These are phyloP conservation scores for Penicillium coprophilum DNA, from an alignment of 495 filamentous ascomycete species.

Conservation along the genomic window DNA sequence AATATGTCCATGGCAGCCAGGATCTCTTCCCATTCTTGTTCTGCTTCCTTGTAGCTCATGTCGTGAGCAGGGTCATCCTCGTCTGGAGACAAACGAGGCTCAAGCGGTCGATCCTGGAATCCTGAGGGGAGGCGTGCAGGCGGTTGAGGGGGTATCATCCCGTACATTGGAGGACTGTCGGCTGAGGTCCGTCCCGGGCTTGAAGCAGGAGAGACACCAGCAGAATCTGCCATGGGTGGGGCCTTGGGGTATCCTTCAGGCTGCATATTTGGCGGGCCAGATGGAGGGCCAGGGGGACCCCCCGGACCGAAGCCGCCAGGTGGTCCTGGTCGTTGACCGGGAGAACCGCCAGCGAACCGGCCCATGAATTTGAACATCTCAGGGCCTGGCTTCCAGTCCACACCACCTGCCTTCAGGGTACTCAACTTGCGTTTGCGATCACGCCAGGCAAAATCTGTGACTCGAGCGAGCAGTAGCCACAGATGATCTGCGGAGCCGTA, in stretches of 20 bases:
- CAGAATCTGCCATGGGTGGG: slow-evolving; percentile 8
- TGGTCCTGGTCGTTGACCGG: slow-evolving; percentile 14
- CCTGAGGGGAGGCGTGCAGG: slow-evolving; percentile 42
- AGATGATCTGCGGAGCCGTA: slow-evolving; percentile 87
- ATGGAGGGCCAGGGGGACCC: slow-evolving; percentile 16
- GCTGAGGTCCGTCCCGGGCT: slow-evolving; percentile 6
- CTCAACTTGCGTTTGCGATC: slow-evolving; percentile 78
- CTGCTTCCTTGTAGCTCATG: slow-evolving; percentile 63
- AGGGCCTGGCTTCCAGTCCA: slow-evolving; percentile 57
- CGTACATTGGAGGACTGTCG: slow-evolving; percentile 48
- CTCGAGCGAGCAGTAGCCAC: slow-evolving; percentile 74
- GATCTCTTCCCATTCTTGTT: slow-evolving; percentile 79
- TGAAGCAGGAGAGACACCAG: slow-evolving; percentile 14
- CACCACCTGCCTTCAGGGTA: slow-evolving; percentile 45
- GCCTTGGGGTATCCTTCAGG: slow-evolving; percentile 11
- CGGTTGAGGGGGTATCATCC: slow-evolving; percentile 49
- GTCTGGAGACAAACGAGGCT: slow-evolving; percentile 18
- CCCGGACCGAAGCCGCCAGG: slow-evolving; percentile 1
- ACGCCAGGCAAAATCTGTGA: slow-evolving; percentile 76
- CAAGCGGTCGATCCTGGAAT: slow-evolving; percentile 32
- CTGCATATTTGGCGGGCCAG: slow-evolving; percentile 19
- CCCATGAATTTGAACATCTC: slow-evolving; percentile 49
- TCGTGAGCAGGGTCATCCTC: slow-evolving; percentile 55
- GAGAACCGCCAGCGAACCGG: slow-evolving; percentile 33
- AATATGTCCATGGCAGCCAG: slow-evolving; percentile 66